Base-by-base conservation (phyloP, 768 basidiomycete genomes). In the Lyophyllum shimeji region DNA sequence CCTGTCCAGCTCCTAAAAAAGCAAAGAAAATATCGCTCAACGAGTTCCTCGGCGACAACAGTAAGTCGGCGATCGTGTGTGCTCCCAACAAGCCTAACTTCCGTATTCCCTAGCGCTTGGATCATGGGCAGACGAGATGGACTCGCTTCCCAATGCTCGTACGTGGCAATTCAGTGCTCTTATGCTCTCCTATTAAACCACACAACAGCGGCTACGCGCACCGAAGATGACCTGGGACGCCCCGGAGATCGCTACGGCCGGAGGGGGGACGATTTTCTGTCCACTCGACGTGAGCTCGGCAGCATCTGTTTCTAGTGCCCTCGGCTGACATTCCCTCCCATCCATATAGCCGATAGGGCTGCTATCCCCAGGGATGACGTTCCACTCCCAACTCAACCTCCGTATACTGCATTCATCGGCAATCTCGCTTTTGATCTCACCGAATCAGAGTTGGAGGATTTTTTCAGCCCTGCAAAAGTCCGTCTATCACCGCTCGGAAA, bases 91-190 rank as follows among this genome's bases (percentile, higher is more conserved):
- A 53, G 48, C 53, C 49, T 60, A 46, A 58, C 51, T 65, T 47
- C 61, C 59, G 48, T 53, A 24, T 31, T 27, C 50, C 50, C 48
- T 18, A 94, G 93, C 86, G 51, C 75, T 91, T 50, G 96, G 94
- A 66, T 95, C 93, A 68, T 99, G 97, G 97, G 97, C 97, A 7
- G 97, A 98, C 70, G 97, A 98, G 74, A 95, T 98, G 93, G 95
- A 97, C 62, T 65, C 81, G 27, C 82, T 98, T 59, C 96, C 96
- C 24, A 89, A 85, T 64, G 95, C 93, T 67, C 96, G 96, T 98
- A 76, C 76, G 95, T 80, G 56, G 53, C 50, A 57, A 37, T 27
- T 52, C 44, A 46, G 20, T 57, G 33, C 29, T 20, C 20, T 34
- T 53, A 21, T 40, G 17, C 48, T 18, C 23, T 45, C 48, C 52